Evolutionary conservation across 371 early-diverging fungal genomes (phyloP), one percentile per base, ranked within the genome.

Genomic region (Apophysomyces elegans): DNA sequence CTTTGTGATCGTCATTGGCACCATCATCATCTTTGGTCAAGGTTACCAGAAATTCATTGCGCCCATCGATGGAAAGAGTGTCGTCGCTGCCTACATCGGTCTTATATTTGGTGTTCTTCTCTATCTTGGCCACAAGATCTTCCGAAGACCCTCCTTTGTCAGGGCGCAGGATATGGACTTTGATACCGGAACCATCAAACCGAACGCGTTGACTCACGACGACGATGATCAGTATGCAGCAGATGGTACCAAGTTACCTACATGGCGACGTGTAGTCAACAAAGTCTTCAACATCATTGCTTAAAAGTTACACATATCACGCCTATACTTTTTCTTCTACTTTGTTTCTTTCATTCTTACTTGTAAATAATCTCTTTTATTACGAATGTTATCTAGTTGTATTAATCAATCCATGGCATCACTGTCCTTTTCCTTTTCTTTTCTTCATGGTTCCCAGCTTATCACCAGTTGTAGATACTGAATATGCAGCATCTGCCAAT

Each of bases 11-110:
- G 54, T 84, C 13, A 59, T 89, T 46, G 81, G 88, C 35, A 69
- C 73, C 5, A 74, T 90, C 37, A 83, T 91, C 26, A 80, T 90
- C 44, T 73, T 75, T 37, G 90, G 90, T 14, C 90, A 90, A 63
- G 90, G 89, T 0, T 88, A 83, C 60, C 44, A 78, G 44, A 70
- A 80, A 0, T 78, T 81, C 16, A 73, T 80, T 0, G 76, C 81
- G 1, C 82, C 82, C 21, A 75, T 75, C 21, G 62, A 76, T 39
- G 74, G 76, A 32, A 63, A 65, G 12, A 73, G 67, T 5, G 56
- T 81, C 60, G 67, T 86, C 35, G 76, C 83, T 13, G 62, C 75
- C 37, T 84, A 86, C 62, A 73, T 83, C 5, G 81, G 80, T 39
- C 43, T 84, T 32, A 76, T 81, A 16, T 72, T 86, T 61, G 82